Evolutionary conservation across 1,284 basidiomycete genomes (phyloP), one percentile per base, ranked within the genome.

Genomic region (Lentinula novae-zelandiae): DNA sequence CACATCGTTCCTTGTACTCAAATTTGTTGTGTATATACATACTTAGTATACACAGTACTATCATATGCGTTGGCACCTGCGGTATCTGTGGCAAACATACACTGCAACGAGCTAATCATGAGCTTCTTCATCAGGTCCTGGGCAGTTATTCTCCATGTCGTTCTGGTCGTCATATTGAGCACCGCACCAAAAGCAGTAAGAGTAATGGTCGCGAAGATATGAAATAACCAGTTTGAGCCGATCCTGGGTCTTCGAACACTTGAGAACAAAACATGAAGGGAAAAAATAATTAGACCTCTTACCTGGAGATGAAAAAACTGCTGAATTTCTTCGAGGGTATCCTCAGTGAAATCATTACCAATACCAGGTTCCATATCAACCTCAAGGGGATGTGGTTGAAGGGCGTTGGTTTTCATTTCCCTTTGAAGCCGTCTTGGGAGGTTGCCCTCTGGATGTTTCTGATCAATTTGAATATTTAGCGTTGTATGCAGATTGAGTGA

Each of bases 181-280:
- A 8, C 93, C 92, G 70, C 93, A 95, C 90, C 91, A 95, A 72
- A 93, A 92, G 70, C 93, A 95, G 71, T 94, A 94, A 15, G 77
- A 71, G 70, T 90, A 83, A 64, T 78, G 81, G 49, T 82, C 76
- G 38, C 93, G 87, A 44, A 95, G 79, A 71, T 95, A 93, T 7
- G 82, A 74, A 34, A 93, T 75, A 13, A 93, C 85, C 57, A 87
- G 74, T 38, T 77, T 74, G 48, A 95, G 78, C 50, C 90, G 82
- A 71, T 90, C 84, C 61, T 79, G 80, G 60, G 89, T 83, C 90
- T 94, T 67, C 10, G 53, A 22, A 56, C 22, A 54, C 51, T 56
- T 40, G 40, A 44, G 57, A 58, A 46, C 17, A 64, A 59, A 44
- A 53, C 55, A 58, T 66, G 60, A 57, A 64, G 31, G 46, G 53